Percentiles rank a stretch among this genome's conserved stretches.
These are phyloP conservation scores for Lyophyllum atratum DNA, from an alignment of 768 basidiomycete genomes.

Conservation along the genomic window DNA sequence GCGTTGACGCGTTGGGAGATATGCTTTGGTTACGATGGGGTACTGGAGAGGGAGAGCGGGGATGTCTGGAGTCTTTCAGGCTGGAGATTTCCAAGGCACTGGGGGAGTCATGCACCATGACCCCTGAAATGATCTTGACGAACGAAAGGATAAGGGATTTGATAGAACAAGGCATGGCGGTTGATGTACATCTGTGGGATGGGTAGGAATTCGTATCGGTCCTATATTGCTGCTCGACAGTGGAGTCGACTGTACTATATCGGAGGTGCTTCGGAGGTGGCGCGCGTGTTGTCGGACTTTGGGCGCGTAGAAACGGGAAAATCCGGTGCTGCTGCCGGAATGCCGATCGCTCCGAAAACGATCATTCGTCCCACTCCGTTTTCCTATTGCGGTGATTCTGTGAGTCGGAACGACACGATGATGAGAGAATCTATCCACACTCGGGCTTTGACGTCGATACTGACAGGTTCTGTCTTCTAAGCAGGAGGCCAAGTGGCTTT, in stretches of 20 bases:
- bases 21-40: slow-evolving; percentile 1
- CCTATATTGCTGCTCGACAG: too few species aligned
- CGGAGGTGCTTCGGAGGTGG: too few species aligned
- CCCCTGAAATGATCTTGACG: not conserved
- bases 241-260: too few species aligned
- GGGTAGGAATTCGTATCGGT: not conserved
- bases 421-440: not conserved
- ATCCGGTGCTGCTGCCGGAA: too few species aligned
- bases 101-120: not conserved
- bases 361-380: not conserved
- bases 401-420: not conserved
- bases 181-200: not conserved
- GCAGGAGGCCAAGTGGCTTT: not conserved
- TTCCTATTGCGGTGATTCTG: not conserved
- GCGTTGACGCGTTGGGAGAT: not conserved
- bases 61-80: not conserved
- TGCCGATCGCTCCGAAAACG: too few species aligned
- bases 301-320: too few species aligned
- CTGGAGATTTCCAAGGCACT: not conserved
- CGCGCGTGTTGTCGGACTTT: too few species aligned
- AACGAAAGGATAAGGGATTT: not conserved
- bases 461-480: not conserved
- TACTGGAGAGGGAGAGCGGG: not conserved
- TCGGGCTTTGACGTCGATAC: slow-evolving; percentile 2
- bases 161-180: not conserved